Evolutionary conservation across 768 basidiomycete genomes (phyloP).

Genomic region (Boletus patriciae): DNA sequence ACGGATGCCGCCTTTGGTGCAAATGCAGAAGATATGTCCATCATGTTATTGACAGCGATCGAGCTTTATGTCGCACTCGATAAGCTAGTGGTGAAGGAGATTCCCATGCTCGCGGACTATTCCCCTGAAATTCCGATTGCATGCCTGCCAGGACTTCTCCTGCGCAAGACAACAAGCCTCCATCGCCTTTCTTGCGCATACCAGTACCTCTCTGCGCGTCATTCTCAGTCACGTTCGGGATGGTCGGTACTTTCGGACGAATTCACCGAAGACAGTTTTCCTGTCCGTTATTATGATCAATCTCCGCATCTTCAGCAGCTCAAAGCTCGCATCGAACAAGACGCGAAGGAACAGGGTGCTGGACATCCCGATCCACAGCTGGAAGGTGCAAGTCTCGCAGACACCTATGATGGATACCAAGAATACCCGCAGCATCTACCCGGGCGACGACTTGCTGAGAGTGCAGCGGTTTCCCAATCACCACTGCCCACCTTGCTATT

Average conservation of each 20-base stretch:
- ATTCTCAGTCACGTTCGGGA: constrained; percentile 7
- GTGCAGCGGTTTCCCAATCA: constrained; percentile 14
- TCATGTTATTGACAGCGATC: constrained; percentile 37
- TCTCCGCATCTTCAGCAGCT: constrained; percentile 29
- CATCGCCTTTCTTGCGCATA: constrained; percentile 27
- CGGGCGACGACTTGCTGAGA: background rate
- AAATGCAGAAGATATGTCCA: constrained; percentile 39
- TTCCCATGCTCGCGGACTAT: constrained; percentile 33
- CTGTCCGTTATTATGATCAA: too few species aligned
- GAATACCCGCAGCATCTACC: background rate
- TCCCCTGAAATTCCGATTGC: constrained; percentile 32
- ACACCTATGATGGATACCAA: background rate
- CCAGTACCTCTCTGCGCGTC: constrained; percentile 34
- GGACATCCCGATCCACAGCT: constrained; percentile 10
- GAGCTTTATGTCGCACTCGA: too few species aligned
- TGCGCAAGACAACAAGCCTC: constrained; percentile 31
- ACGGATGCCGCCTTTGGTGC: too few species aligned
- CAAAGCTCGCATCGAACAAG: constrained; percentile 27
- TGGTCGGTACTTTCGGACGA: constrained; percentile 35
- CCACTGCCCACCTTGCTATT: constrained; percentile 42
- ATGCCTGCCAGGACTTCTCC: constrained; percentile 22
- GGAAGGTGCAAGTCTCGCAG: background rate
- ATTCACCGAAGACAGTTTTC: constrained; percentile 8
- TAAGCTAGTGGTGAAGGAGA: constrained; percentile 14
- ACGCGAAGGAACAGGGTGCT: constrained; percentile 14